Percentiles rank a stretch among this genome's conserved stretches.
Conservation (phyloP, 805 yeast species). For the Kluyveromyces lactis region DNA sequence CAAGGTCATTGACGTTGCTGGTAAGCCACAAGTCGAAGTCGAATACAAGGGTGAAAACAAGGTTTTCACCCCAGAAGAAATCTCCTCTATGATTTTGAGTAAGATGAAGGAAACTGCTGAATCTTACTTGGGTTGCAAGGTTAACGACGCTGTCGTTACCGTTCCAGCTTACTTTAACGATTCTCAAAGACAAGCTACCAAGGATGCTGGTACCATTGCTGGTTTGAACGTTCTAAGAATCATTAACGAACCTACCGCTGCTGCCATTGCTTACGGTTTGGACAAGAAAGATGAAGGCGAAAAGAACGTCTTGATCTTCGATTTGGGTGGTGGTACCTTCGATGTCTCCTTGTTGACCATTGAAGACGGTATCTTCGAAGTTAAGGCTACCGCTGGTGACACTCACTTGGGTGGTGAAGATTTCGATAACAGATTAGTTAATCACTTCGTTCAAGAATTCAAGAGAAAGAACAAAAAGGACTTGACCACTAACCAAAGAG, state of each 20-base stretch:
- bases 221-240: slow-evolving; percentile 90
- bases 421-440: slow-evolving; percentile 93
- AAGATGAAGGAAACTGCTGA: slow-evolving; percentile 96
- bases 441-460: slow-evolving; percentile 89
- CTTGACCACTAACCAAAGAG: slow-evolving; percentile 87
- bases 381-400: slow-evolving; percentile 79
- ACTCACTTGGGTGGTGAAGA: slow-evolving; percentile 98
- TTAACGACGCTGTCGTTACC: slow-evolving; percentile 87
- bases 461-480: slow-evolving; percentile 98
- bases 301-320: slow-evolving; percentile 87
- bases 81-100: slow-evolving; percentile 83
- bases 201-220: slow-evolving; percentile 93
- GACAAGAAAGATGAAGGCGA: slow-evolving; percentile 56
- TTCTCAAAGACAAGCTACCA: slow-evolving; percentile 95
- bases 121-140: slow-evolving; percentile 75
- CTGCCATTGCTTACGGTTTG: slow-evolving; percentile 98
- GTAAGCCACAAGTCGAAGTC: slow-evolving; percentile 83
- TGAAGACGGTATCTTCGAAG: slow-evolving; percentile 95
- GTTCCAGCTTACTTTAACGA: slow-evolving; percentile 96
- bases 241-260: slow-evolving; percentile 92
- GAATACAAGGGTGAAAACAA: slow-evolving; percentile 84
- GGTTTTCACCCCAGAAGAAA: slow-evolving; percentile 87
- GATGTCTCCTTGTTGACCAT: slow-evolving; percentile 92
- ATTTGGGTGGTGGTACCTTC: slow-evolving; percentile 98
- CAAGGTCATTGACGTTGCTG: slow-evolving; percentile 65